Evolutionary conservation across 2,329 filamentous ascomycete genomes (phyloP).

Genomic region (Epicoccum sorghinum): DNA sequence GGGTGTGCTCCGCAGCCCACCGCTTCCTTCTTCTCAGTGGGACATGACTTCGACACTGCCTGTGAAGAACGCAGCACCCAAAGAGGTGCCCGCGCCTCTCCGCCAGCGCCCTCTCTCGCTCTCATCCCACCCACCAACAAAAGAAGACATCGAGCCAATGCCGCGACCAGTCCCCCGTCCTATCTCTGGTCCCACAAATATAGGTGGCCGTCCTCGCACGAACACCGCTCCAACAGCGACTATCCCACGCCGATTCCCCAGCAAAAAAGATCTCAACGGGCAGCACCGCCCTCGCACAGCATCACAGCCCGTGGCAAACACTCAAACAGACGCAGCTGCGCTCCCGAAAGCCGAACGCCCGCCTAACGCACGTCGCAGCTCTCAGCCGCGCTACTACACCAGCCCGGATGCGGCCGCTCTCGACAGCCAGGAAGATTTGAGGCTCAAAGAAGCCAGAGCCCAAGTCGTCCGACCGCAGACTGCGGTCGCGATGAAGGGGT

Average conservation of each 20-base stretch:
- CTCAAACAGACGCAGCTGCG: neutral
- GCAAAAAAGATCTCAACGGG: conserved; percentile 8
- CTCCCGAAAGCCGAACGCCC: neutral
- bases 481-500: neutral
- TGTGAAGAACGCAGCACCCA: neutral
- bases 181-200: conserved; percentile 3
- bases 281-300: conserved; percentile 13
- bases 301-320: neutral
- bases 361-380: conserved; percentile 7
- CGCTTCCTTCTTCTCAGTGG: conserved; percentile 1
- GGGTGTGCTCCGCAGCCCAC: conserved; percentile 1
- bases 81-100: neutral
- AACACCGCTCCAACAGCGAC: conserved; percentile 11
- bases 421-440: conserved; percentile 9
- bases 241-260: conserved; percentile 4
- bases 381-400: conserved; percentile 26
- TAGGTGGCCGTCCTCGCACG: conserved; percentile 5
- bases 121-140: neutral
- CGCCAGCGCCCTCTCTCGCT: conserved; percentile 3
- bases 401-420: neutral
- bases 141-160: neutral
- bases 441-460: neutral
- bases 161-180: conserved; percentile 12
- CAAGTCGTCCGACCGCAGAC: neutral
- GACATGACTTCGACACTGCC: conserved; percentile 1